A percentile compares a stretch with the other conserved stretches of the same genome.
phyloP scores from a whole-genome alignment of 495 filamentous ascomycete species.

The Glutinoglossum americanum region DNA sequence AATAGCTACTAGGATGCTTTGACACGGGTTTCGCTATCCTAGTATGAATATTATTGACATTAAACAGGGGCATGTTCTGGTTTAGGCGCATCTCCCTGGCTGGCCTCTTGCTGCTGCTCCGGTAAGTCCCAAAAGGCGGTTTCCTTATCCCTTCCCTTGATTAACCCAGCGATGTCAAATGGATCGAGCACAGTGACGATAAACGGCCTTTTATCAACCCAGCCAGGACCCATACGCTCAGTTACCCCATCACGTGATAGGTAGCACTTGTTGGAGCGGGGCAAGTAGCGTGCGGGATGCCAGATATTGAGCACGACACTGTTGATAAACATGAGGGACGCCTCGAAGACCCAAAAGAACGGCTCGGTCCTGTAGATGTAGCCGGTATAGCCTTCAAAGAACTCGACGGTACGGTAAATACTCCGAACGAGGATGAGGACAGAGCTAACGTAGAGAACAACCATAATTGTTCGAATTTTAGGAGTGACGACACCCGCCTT shows the following conservation, averaged over 20 bases:
- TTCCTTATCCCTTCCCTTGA: constrained; percentile 26
- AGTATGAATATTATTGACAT: too few species aligned
- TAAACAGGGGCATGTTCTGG: too few species aligned
- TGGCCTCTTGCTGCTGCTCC: too few species aligned
- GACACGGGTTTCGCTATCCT: too few species aligned
- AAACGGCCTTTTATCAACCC: constrained; percentile 30
- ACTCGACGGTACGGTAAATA: constrained; percentile 46
- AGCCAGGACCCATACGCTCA: constrained; percentile 42
- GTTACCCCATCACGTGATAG: constrained; percentile 40
- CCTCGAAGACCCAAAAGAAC: constrained; percentile 57
- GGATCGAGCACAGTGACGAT: constrained; percentile 40
- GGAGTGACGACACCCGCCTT: background rate
- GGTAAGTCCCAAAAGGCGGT: constrained; percentile 40
- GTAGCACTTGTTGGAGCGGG: constrained; percentile 39
- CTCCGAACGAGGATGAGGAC: constrained; percentile 37
- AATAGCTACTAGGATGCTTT: too few species aligned
- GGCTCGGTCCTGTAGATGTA: constrained; percentile 42
- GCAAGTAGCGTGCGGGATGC: constrained; percentile 39
- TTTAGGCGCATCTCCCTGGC: too few species aligned
- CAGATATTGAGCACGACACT: constrained; percentile 36
- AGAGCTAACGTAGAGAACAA: constrained; percentile 34
- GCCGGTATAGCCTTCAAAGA: constrained; percentile 32
- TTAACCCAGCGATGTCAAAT: constrained; percentile 39
- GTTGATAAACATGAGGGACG: constrained; percentile 39
- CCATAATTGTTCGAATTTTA: background rate